These are phyloP conservation scores for Xanthoconium separans DNA, from an alignment of 1,284 basidiomycete species.

Conservation along the genomic window DNA sequence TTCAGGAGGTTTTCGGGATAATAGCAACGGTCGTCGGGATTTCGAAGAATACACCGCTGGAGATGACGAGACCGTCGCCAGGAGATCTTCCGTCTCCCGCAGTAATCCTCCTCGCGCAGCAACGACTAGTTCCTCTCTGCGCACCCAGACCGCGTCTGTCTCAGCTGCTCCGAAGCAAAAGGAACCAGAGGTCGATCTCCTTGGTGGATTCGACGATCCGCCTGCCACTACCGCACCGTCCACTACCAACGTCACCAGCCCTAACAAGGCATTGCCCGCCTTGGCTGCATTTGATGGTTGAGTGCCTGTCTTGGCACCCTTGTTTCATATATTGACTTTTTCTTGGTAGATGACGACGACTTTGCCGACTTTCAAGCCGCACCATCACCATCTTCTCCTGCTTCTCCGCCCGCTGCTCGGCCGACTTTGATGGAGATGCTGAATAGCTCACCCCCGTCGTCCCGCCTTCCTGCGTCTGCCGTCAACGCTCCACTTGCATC, in stretches of 20 bases:
- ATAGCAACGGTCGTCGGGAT: constrained; percentile 46
- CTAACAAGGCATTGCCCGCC: constrained; percentile 61
- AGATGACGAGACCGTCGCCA: constrained; percentile 70
- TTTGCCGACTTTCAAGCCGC: constrained; percentile 92
- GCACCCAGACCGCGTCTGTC: constrained; percentile 37
- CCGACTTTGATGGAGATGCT: constrained; percentile 56
- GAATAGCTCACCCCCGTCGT: constrained; percentile 32
- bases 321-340: constrained; percentile 12
- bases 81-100: constrained; percentile 39
- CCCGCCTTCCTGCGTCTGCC: constrained; percentile 20
- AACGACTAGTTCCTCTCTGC: constrained; percentile 20
- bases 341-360: constrained; percentile 75
- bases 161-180: constrained; percentile 44
- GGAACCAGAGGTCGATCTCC: constrained; percentile 64
- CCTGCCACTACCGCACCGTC: constrained; percentile 31
- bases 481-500: constrained; percentile 14
- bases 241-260: constrained; percentile 32
- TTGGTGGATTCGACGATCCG: constrained; percentile 75
- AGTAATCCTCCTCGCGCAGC: constrained; percentile 21
- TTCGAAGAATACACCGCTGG: constrained; percentile 98
- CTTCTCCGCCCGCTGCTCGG: constrained; percentile 37
- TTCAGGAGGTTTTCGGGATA: constrained; percentile 60
- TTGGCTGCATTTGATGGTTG: constrained; percentile 31
- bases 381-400: constrained; percentile 43
- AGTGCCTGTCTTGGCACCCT: neutral